Conservation (phyloP, 2,329 filamentous ascomycete genomes). For the Hirsutella thompsonii region DNA sequence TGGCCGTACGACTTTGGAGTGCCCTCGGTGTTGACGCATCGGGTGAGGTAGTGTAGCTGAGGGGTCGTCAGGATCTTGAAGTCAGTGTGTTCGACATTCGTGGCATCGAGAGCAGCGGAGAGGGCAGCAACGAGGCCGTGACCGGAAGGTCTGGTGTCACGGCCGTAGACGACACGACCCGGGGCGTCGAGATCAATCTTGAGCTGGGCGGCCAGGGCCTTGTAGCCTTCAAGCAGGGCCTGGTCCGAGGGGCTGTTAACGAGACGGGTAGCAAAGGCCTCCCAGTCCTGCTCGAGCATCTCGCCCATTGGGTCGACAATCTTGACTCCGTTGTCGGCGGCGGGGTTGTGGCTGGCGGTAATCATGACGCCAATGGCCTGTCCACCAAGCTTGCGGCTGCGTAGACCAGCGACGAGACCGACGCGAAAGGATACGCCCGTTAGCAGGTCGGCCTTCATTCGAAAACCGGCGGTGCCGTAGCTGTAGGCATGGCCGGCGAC, state of each 20-base stretch:
- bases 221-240: slow-evolving; percentile 63
- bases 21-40: slow-evolving; percentile 85
- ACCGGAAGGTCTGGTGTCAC: slow-evolving; percentile 88
- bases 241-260: slow-evolving; percentile 74
- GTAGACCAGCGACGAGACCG: slow-evolving; percentile 74
- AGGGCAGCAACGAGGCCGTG: slow-evolving; percentile 70
- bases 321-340: slow-evolving; percentile 85
- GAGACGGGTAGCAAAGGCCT: slow-evolving; percentile 73
- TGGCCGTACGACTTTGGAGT: slow-evolving; percentile 81
- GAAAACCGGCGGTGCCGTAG: slow-evolving; percentile 56
- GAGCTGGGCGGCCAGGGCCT: slow-evolving; percentile 59
- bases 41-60: slow-evolving; percentile 94
- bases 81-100: slow-evolving; percentile 63
- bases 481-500: slow-evolving; percentile 42
- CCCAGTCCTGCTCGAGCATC: slow-evolving; percentile 96
- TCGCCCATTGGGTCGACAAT: slow-evolving; percentile 95
- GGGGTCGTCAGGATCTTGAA: slow-evolving; percentile 90
- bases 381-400: slow-evolving; percentile 79
- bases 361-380: slow-evolving; percentile 96
- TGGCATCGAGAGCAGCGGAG: slow-evolving; percentile 65
- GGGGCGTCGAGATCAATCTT: slow-evolving; percentile 59
- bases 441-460: slow-evolving; percentile 65
- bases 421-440: slow-evolving; percentile 89
- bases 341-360: slow-evolving; percentile 85
- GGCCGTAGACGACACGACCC: slow-evolving; percentile 75